A percentile compares a stretch with the other conserved stretches of the same genome.
These are phyloP conservation scores for Ganoderma lingzhi DNA, from an alignment of 1,284 basidiomycete species.

Conservation along the genomic window DNA sequence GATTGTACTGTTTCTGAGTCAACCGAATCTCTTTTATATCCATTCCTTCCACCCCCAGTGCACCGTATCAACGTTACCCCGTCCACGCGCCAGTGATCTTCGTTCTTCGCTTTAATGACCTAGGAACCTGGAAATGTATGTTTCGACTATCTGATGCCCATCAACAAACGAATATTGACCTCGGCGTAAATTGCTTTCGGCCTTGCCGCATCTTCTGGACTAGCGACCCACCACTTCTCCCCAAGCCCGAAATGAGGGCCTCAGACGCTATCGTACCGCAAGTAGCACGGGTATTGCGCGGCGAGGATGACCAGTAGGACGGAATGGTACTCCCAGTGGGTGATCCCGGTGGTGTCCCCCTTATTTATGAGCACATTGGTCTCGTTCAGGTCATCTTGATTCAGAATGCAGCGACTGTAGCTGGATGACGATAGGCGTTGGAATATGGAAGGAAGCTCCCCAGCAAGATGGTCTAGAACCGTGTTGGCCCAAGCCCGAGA, in stretches of 20 bases:
- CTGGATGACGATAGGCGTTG: background rate
- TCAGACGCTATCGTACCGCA: constrained; percentile 22
- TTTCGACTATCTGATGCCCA: background rate
- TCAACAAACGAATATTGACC: background rate
- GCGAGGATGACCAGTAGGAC: constrained; percentile 15
- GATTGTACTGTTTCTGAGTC: too few relatives aligned
- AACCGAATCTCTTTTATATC: too few relatives aligned
- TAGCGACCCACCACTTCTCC: constrained; percentile 9
- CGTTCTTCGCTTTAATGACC: constrained; percentile 11
- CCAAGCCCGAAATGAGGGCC: constrained; percentile 3
- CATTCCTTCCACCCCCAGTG: too few relatives aligned
- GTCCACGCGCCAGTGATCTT: constrained; percentile 19
- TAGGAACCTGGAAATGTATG: background rate
- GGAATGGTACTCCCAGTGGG: constrained; percentile 28
- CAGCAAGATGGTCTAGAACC: constrained; percentile 7
- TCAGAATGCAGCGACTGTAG: constrained; percentile 17
- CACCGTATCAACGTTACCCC: background rate
- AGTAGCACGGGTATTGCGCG: constrained; percentile 5
- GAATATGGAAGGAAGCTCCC: constrained; percentile 8
- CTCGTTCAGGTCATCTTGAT: constrained; percentile 18
- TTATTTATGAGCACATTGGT: constrained; percentile 18
- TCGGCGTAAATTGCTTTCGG: constrained; percentile 10
- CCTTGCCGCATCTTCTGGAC: constrained; percentile 10
- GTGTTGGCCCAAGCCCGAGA: background rate
- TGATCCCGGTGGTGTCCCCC: constrained; percentile 13